phyloP scores from a whole-genome alignment of 2,329 filamentous ascomycete genomes.

The Periconia digitata region DNA sequence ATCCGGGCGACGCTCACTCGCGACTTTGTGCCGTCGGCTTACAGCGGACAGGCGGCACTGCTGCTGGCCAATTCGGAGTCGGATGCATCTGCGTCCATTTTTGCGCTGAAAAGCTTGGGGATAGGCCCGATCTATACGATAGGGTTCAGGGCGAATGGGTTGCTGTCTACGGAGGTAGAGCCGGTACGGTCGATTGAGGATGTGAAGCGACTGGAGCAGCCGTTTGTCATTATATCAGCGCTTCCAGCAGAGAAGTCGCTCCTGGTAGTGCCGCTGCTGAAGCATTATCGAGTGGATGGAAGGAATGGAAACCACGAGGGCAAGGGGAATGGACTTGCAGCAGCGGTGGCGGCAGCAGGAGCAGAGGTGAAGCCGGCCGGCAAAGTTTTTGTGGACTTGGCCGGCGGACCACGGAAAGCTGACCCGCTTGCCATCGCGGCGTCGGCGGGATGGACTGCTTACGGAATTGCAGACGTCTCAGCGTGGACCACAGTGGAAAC shows the following conservation, averaged over 20 bases:
- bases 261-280: constrained; percentile 74
- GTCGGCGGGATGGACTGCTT: constrained; percentile 75
- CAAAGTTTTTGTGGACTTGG: constrained; percentile 81
- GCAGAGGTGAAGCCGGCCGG: constrained; percentile 34
- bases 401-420: constrained; percentile 65
- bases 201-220: constrained; percentile 75
- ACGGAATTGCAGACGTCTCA: constrained; percentile 76
- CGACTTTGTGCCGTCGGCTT: constrained; percentile 81
- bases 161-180: constrained; percentile 66
- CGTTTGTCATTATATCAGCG: constrained; percentile 80
- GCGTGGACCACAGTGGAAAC: constrained; percentile 86
- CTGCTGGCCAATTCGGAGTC: constrained; percentile 72
- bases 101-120: constrained; percentile 73
- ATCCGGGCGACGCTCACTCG: constrained; percentile 79
- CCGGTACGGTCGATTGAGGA: constrained; percentile 72
- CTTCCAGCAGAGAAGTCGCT: constrained; percentile 76
- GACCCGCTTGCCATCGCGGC: constrained; percentile 72
- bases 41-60: constrained; percentile 73
- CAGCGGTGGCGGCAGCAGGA: not conserved
- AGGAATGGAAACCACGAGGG: constrained; percentile 44
- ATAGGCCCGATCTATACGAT: constrained; percentile 82
- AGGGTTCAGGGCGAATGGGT: constrained; percentile 66
- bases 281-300: constrained; percentile 63
- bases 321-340: constrained; percentile 23
- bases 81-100: constrained; percentile 77